Conservation (phyloP, 2,329 filamentous ascomycete genomes). For the Helminthosporium solani region DNA sequence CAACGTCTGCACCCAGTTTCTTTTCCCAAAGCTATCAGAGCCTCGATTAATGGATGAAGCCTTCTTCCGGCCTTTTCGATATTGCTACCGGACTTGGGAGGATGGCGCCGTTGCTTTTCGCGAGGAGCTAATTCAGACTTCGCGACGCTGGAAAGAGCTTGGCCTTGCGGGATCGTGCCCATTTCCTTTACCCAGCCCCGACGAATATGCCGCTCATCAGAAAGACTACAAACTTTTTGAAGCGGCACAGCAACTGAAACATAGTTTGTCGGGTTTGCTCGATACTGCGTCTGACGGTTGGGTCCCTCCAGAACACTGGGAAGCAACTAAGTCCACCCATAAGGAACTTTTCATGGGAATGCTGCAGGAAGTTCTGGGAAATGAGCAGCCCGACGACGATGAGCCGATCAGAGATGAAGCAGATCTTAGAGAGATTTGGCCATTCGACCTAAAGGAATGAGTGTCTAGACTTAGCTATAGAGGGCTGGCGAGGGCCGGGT, state of each 20-base stretch:
- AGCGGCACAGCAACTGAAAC: slow-evolving; percentile 33
- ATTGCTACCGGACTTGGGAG: slow-evolving; percentile 46
- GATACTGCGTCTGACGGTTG: slow-evolving; percentile 40
- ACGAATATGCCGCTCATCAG: slow-evolving; percentile 29
- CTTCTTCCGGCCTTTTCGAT: slow-evolving; percentile 43
- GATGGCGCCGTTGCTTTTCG: slow-evolving; percentile 43
- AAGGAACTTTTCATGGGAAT: slow-evolving; percentile 34
- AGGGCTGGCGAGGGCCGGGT: slow-evolving; percentile 1
- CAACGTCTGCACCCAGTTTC: slow-evolving; percentile 32
- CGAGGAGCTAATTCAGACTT: slow-evolving; percentile 45
- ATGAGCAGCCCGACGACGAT: slow-evolving; percentile 32
- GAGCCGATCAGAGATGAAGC: slow-evolving; percentile 37
- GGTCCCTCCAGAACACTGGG: slow-evolving; percentile 39
- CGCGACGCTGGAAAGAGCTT: slow-evolving; percentile 41
- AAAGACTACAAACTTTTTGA: slow-evolving; percentile 37
- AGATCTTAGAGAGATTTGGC: slow-evolving; percentile 40
- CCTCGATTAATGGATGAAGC: slow-evolving; percentile 40
- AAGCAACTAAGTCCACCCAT: slow-evolving; percentile 32
- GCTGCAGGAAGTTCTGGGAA: slow-evolving; percentile 32
- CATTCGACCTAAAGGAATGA: slow-evolving; percentile 32
- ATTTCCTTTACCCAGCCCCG: slow-evolving; percentile 26
- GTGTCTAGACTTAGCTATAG: slow-evolving; percentile 6
- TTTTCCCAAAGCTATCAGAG: slow-evolving; percentile 30
- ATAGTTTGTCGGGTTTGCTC: slow-evolving; percentile 31
- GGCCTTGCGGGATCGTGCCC: slow-evolving; percentile 40